These are phyloP conservation scores for Claviceps spartinae DNA, from an alignment of 2,329 filamentous ascomycete species.

Conservation along the genomic window DNA sequence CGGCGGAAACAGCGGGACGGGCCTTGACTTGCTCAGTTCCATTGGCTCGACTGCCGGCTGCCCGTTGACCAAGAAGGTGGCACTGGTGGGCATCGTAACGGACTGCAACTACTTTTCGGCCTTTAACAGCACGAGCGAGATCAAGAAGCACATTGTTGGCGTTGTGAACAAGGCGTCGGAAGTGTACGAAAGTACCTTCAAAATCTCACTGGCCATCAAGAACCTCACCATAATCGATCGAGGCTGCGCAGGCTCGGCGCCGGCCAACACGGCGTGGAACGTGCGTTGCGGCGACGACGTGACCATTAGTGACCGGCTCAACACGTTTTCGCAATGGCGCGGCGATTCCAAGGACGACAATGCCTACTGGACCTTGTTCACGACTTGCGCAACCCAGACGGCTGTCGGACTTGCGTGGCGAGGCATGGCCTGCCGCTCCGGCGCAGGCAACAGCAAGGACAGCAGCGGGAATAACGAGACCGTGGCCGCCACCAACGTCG, in stretches of 20 bases:
- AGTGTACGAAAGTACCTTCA: slow-evolving; percentile 83
- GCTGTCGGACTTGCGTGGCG: slow-evolving; percentile 91
- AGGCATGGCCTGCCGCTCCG: slow-evolving; percentile 63
- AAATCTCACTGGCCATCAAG: slow-evolving; percentile 80
- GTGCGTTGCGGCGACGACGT: slow-evolving; percentile 50
- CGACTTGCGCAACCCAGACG: slow-evolving; percentile 64
- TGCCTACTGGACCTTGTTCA: slow-evolving; percentile 86
- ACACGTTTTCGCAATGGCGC: slow-evolving; percentile 80
- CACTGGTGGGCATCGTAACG: slow-evolving; percentile 79
- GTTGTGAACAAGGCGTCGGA: slow-evolving; percentile 78
- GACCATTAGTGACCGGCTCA: slow-evolving; percentile 65
- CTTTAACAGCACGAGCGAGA: slow-evolving; percentile 50
- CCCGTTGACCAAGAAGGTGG: slow-evolving; percentile 79
- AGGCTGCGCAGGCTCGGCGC: slow-evolving; percentile 58
- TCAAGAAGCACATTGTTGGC: slow-evolving; percentile 62
- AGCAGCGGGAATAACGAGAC: slow-evolving; percentile 48
- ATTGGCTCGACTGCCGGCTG: slow-evolving; percentile 81
- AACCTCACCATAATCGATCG: slow-evolving; percentile 68
- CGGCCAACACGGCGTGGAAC: slow-evolving; percentile 69
- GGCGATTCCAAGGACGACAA: slow-evolving; percentile 64
- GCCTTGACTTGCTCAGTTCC: slow-evolving; percentile 58
- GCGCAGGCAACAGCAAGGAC: slow-evolving; percentile 38
- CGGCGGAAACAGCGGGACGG: slow-evolving; percentile 51
- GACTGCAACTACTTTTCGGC: slow-evolving; percentile 76
- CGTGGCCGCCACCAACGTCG: slow-evolving; percentile 77